phyloP scores from a whole-genome alignment of 352 stramenopile species.

The Phytophthora aleatoria region DNA sequence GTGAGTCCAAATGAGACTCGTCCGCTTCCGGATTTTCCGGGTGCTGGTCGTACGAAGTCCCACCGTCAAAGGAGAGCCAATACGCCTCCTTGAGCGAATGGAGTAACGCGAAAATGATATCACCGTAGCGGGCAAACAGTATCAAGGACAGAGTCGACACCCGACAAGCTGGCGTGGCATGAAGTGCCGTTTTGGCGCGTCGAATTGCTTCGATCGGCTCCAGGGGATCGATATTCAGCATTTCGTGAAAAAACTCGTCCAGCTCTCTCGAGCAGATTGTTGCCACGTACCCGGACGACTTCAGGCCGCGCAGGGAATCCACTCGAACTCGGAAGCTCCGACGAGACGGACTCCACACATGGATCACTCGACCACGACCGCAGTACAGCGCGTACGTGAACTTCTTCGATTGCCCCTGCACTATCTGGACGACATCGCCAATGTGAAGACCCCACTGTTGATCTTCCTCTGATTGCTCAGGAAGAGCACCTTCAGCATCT shows the following conservation, averaged over 20 bases:
- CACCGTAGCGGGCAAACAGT: slow-evolving; percentile 43
- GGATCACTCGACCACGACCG: slow-evolving; percentile 43
- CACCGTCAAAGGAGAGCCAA: slow-evolving; percentile 1
- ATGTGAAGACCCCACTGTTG: slow-evolving; percentile 15
- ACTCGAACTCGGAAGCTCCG: slow-evolving; percentile 44
- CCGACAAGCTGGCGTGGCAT: slow-evolving; percentile 13
- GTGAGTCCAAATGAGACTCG: slow-evolving; percentile 13
- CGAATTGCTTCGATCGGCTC: slow-evolving; percentile 17
- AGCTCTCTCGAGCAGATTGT: slow-evolving; percentile 20
- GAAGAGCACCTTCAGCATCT: slow-evolving; percentile 1
- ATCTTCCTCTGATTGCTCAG: slow-evolving; percentile 9
- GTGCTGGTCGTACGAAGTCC: neutral
- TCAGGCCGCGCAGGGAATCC: slow-evolving; percentile 41
- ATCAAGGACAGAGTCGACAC: slow-evolving; percentile 36
- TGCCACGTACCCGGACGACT: slow-evolving; percentile 22
- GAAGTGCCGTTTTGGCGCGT: slow-evolving; percentile 35
- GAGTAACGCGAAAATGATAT: slow-evolving; percentile 28
- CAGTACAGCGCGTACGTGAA: slow-evolving; percentile 42
- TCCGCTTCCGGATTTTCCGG: neutral
- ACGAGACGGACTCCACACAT: slow-evolving; percentile 44
- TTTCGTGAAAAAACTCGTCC: slow-evolving; percentile 34
- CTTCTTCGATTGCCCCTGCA: slow-evolving; percentile 4
- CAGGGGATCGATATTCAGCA: slow-evolving; percentile 30
- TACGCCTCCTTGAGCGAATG: slow-evolving; percentile 24
- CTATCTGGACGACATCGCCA: slow-evolving; percentile 43